Evolutionary conservation across 1,284 basidiomycete species (phyloP), one percentile per base, ranked within the genome.

Genomic region (Pterulicium gracile): DNA sequence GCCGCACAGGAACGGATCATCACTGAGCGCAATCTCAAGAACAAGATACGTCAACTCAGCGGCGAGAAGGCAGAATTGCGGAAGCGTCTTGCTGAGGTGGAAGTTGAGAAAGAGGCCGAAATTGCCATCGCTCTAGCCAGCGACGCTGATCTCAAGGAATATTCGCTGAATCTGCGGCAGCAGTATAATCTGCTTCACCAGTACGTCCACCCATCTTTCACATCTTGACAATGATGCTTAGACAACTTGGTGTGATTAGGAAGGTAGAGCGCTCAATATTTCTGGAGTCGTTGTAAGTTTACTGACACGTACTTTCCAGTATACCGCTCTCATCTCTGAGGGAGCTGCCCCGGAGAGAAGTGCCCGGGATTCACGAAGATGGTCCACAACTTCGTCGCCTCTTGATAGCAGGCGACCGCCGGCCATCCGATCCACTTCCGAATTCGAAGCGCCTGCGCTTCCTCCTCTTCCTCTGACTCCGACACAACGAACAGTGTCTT

Each of bases 41-140:
- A 39, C 36, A 39, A 13, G 7, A 18, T 39, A 7, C 36, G 36
- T 4, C 36, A 39, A 5, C 36, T 39, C 19, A 39, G n/a, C 4
- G 15, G 7, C 19, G 36, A 39, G 36, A 39, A 39, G 36, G 36
- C 36, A 7, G 36, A 39, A 18, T 18, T 39, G 5, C n/a, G 36
- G 15, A 39, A 39, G 15, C 36, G 36, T 17, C n/a, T 39, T 10
- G n/a, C 36, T 13, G 36, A 39, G 36, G 15, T 39, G 19, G 36
- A 39, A 39, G n/a, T 18, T 7, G 36, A 39, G 36, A 39, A 39
- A 18, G 36, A 39, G 36, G 36, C 36, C 19, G 36, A 39, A 17
- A 39, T 39, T 15, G 36, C 36, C 15, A 39, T 39, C 15, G 36
- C 36, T 39, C 36, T 39, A 4, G 36, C 36, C 19, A 5, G 36